phyloP scores from a whole-genome alignment of 495 filamentous ascomycete genomes.

The Penicillium ochrochloron region DNA sequence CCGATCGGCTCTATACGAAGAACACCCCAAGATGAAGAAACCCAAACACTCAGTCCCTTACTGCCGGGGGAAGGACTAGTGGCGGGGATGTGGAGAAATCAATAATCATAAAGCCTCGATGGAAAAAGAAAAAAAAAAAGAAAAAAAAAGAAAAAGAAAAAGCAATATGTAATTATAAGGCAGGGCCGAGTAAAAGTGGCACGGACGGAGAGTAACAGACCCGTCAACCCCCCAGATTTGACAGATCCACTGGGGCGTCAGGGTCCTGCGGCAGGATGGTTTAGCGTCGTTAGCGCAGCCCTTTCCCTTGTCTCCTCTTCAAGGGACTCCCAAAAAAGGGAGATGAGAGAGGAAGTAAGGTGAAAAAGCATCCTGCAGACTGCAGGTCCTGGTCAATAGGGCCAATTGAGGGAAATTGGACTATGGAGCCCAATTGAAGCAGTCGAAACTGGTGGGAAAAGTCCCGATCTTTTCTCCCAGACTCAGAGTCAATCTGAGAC shows the following conservation, averaged over 20 bases:
- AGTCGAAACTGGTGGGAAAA: conserved; percentile 11
- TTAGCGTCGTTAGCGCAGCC: conserved; percentile 3
- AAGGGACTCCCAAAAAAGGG: conserved; percentile 2
- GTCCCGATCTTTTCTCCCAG: not conserved
- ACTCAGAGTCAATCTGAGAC: conserved; percentile 28
- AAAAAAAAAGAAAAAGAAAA: not conserved
- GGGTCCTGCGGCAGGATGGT: conserved; percentile 9
- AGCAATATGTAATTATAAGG: too few species aligned
- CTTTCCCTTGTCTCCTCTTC: not conserved
- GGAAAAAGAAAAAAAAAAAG: too few species aligned
- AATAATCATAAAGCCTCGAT: not conserved
- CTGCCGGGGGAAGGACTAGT: not conserved
- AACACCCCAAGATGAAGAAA: not conserved
- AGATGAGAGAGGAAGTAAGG: conserved; percentile 11
- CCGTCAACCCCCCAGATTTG: conserved; percentile 21
- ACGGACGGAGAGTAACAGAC: conserved; percentile 2
- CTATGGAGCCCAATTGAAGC: not conserved
- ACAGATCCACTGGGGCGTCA: conserved; percentile 26
- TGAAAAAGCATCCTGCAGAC: not conserved
- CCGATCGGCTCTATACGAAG: conserved; percentile 5
- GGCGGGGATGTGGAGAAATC: not conserved
- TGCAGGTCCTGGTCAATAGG: not conserved
- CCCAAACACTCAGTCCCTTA: not conserved
- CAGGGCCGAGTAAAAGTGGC: conserved; percentile 3
- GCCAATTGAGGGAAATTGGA: not conserved